These are phyloP conservation scores for Boletellus ananiceps DNA, from an alignment of 768 basidiomycete genomes.

Conservation along the genomic window DNA sequence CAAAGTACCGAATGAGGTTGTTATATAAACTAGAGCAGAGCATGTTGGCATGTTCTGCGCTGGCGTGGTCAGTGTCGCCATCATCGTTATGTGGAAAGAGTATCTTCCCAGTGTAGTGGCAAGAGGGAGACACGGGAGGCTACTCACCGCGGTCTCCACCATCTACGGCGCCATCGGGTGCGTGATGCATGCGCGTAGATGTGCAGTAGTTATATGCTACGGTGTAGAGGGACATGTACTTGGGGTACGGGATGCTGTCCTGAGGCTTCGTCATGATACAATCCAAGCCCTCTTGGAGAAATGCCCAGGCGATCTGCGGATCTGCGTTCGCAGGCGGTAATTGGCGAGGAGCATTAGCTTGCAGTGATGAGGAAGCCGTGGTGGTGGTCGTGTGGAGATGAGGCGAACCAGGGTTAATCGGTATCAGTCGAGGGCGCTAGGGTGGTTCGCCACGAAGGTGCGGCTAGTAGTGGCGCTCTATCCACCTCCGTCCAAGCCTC, in stretches of 20 bases:
- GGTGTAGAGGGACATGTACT: slow-evolving; percentile 85
- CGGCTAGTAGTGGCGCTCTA: slow-evolving; percentile 30
- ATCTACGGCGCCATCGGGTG: slow-evolving; percentile 32
- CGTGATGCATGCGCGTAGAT: slow-evolving; percentile 70
- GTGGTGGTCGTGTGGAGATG: slow-evolving; percentile 29
- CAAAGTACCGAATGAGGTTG: slow-evolving; percentile 88
- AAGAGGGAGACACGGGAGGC: background rate
- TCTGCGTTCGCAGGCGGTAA: slow-evolving; percentile 71
- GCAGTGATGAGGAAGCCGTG: slow-evolving; percentile 30
- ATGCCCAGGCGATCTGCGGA: slow-evolving; percentile 81
- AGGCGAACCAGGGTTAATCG: slow-evolving; percentile 7
- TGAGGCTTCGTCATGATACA: slow-evolving; percentile 93
- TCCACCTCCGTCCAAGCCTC: slow-evolving; percentile 65
- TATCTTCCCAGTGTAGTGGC: slow-evolving; percentile 22
- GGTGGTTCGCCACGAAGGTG: slow-evolving; percentile 19
- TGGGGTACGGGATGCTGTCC: slow-evolving; percentile 83
- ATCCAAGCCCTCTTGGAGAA: slow-evolving; percentile 81
- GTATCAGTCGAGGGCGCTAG: background rate
- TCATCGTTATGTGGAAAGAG: slow-evolving; percentile 17
- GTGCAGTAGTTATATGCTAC: slow-evolving; percentile 99
- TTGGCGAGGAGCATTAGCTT: slow-evolving; percentile 33
- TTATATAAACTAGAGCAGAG: slow-evolving; percentile 98
- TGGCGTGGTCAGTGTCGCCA: slow-evolving; percentile 15
- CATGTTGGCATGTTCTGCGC: slow-evolving; percentile 79
- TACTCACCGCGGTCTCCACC: slow-evolving; percentile 54